Evolutionary conservation across 306 rosid genomes (phyloP), one percentile per base, ranked within the genome.

Genomic region (Acacia crassicarpa): DNA sequence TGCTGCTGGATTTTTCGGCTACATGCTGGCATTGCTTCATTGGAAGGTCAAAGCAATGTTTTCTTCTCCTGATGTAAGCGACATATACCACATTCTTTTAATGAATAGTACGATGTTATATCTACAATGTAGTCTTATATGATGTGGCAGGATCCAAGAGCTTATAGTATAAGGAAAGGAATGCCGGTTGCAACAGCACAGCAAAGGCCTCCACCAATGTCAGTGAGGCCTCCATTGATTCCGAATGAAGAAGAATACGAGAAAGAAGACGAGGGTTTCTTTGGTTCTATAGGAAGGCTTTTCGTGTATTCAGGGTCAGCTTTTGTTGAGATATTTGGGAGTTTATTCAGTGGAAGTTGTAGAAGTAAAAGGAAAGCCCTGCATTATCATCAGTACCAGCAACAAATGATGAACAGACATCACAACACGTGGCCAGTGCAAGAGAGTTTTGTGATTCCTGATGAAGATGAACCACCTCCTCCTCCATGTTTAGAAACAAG

Each of bases 371-470:
- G 95, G 38, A 93, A 95, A 89, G 87, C 96, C 51, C 67, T 78
- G 20, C 90, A 84, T 33, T 79, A 89, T 78, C 92, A 89, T 78
- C 92, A 93, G 58, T 85, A 87, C 79, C 95, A 66, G 45, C 71
- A 91, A 33, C 93, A 88, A 82, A 45, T 82, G 30, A 87, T 81
- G 23, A 88, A 83, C 67, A 87, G 88, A 15, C 84, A 86, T 74
- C 76, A 91, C 68, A 67, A 91, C 67, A 19, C 74, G 67, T 96
- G 97, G 99, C 97, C 99, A 2, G 45, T 88, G 91, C 99, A 96
- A 89, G 99, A 96, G 81, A 96, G 98, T 75, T 96, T 83, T 86
- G 94, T 92, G 54, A 92, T 93, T 80, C 94, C 98, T 15, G 87
- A 92, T 56, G 98, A 85, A 85, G 97, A 93, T 35, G 99, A 89